These are phyloP conservation scores for Amaranthus cruentus DNA, from an alignment of 148 eudicot species.

Conservation along the genomic window DNA sequence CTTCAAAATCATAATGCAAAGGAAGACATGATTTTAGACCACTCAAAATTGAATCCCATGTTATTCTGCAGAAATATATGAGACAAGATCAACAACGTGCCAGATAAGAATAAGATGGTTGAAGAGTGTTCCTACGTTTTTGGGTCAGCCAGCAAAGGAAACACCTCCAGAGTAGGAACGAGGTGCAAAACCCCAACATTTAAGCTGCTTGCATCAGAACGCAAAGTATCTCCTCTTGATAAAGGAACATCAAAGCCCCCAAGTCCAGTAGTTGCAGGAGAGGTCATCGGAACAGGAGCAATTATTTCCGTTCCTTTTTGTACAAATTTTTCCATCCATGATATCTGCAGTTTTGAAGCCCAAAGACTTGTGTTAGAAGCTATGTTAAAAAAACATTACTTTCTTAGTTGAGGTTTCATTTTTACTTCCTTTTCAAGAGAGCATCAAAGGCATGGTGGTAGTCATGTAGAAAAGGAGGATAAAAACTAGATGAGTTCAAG, in stretches of 20 bases:
- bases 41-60: not conserved
- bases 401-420: not conserved
- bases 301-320: slow-evolving; percentile 86
- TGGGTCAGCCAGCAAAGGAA: slow-evolving; percentile 74
- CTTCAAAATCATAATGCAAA: not conserved
- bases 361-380: slow-evolving; percentile 6
- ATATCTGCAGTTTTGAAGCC: slow-evolving; percentile 53
- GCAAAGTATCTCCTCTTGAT: slow-evolving; percentile 75
- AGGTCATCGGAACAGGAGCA: slow-evolving; percentile 87
- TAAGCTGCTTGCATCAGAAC: slow-evolving; percentile 88
- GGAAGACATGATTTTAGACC: not conserved
- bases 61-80: not conserved
- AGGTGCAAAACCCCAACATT: slow-evolving; percentile 98
- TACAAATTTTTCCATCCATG: slow-evolving; percentile 99
- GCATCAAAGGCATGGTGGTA: no score
- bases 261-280: slow-evolving; percentile 86
- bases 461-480: no score
- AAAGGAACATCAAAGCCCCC: slow-evolving; percentile 98
- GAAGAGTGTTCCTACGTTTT: slow-evolving; percentile 53
- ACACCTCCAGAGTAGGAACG: slow-evolving; percentile 89
- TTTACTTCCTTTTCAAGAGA: not conserved
- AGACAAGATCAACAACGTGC: not conserved
- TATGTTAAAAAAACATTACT: not conserved
- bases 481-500: no score
- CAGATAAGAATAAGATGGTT: slow-evolving; percentile 7